Percentiles rank a stretch among this genome's conserved stretches.
Conservation (phyloP, 1,284 basidiomycete genomes). For the Thelephora terrestris region DNA sequence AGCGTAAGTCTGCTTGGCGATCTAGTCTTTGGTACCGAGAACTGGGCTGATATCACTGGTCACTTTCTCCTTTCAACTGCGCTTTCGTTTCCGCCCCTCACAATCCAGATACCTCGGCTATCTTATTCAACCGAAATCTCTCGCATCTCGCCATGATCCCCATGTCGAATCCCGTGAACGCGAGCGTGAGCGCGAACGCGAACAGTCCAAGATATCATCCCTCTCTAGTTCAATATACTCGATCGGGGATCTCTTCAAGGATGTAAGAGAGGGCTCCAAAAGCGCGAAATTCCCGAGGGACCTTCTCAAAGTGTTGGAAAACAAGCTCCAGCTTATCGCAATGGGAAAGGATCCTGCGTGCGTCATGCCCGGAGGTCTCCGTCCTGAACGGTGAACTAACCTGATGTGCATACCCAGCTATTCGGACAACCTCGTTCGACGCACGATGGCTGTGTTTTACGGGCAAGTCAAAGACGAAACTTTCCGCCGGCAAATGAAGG, state of each 20-base stretch:
- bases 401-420: slow-evolving; percentile 41
- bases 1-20: slow-evolving; percentile 42
- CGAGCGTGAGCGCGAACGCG: neutral
- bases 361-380: slow-evolving; percentile 23
- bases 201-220: slow-evolving; percentile 42
- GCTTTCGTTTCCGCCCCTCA: neutral
- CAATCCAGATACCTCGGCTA: slow-evolving; percentile 51
- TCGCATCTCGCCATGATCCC: slow-evolving; percentile 25
- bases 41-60: too few relatives aligned
- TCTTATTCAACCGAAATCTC: slow-evolving; percentile 54
- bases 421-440: slow-evolving; percentile 76
- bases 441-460: slow-evolving; percentile 87
- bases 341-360: slow-evolving; percentile 85
- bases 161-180: slow-evolving; percentile 39
- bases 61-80: too few relatives aligned
- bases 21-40: slow-evolving; percentile 5
- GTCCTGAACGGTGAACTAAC: neutral
- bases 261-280: slow-evolving; percentile 64
- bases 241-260: slow-evolving; percentile 76
- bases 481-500: slow-evolving; percentile 86
- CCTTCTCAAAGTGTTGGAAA: slow-evolving; percentile 79
- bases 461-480: slow-evolving; percentile 76
- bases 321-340: slow-evolving; percentile 79
- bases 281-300: slow-evolving; percentile 90
- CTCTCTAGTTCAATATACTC: slow-evolving; percentile 67